Evolutionary conservation across 805 yeast genomes (phyloP), one percentile per base, ranked within the genome.

Genomic region (Zygosaccharomyces lentus): DNA sequence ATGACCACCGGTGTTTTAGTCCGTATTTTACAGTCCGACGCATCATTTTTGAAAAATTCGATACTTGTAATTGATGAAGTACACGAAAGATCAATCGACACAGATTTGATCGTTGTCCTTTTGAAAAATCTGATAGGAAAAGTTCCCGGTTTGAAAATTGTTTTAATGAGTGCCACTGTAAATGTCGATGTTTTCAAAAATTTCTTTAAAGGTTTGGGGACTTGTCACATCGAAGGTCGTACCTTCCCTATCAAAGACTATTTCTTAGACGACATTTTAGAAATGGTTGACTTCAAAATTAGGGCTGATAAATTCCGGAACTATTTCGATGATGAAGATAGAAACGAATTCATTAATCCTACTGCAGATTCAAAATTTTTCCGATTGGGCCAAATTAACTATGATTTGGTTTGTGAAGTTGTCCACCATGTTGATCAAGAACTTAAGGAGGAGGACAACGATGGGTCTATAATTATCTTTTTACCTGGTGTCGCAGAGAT

Each of bases 161-260:
- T 91, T 8, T 71, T 93, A 41, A 91, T 93, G 97, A 85, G 96
- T 60, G 98, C 98, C 3, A 91, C 98, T 0, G 90, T 91, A 35
- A 86, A 87, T 57, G 75, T 82, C 1, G 72, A 73, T 8, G 71
- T 77, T 34, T 91, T 89, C 67, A 71, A 76, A 43, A 70, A 73
- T 21, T 91, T 84, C 58, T 91, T 91, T 61, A 68, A 69, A 2
- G 52, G 56, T 5, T 64, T 79, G 10, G 81, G 82, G 12, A 87
- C 84, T 51, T 74, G 84, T 27, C 96, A 89, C 61, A 89, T 91
- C 48, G 87, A 83, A 55, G 99, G 99, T 1, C 74, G 98, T 53
- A 93, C 98, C 0, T 91, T 86, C 63, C 98, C 99, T 0, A 95
- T 91, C 21, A 62, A 78, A 41, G 96, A 89, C 58, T 69, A 68